Conservation (phyloP, 1,139 yeast genomes). For the Arxiozyma slooffiae region DNA sequence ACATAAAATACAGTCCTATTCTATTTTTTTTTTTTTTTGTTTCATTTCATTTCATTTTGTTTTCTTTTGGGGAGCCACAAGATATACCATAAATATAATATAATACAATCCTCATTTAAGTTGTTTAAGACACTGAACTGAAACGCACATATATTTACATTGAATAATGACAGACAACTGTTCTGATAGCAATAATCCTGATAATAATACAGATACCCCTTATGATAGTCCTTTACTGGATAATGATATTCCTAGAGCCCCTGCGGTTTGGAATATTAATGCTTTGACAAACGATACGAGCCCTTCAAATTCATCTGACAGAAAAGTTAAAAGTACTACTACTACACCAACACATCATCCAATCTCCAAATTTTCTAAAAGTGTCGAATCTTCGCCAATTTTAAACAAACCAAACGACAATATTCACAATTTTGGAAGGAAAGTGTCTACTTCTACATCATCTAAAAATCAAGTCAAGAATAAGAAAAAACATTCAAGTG, state of each 20-base stretch:
- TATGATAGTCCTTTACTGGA: background rate
- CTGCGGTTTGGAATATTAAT: conserved; percentile 51
- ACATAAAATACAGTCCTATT: too few species aligned
- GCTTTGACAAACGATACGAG: conserved; percentile 31
- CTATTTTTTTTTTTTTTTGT: too few species aligned
- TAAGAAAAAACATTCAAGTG: background rate
- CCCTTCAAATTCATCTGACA: background rate
- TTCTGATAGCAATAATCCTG: background rate
- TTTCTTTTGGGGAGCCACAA: too few species aligned
- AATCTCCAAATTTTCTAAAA: background rate
- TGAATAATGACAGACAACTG: background rate
- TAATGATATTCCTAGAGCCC: conserved; percentile 44
- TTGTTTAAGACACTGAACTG: too few species aligned
- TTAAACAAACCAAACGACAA: background rate
- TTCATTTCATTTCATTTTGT: too few species aligned
- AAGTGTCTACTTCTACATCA: too few species aligned
- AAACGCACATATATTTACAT: too few species aligned
- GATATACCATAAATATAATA: too few species aligned
- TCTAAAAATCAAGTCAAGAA: background rate
- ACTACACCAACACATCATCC: background rate
- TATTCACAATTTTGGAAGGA: background rate
- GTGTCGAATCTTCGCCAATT: conserved; percentile 2
- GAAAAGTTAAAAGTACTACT: background rate
- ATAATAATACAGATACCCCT: background rate
- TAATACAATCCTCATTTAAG: too few species aligned